phyloP scores from a whole-genome alignment of 2,329 filamentous ascomycete species.

The Exophiala sp. region DNA sequence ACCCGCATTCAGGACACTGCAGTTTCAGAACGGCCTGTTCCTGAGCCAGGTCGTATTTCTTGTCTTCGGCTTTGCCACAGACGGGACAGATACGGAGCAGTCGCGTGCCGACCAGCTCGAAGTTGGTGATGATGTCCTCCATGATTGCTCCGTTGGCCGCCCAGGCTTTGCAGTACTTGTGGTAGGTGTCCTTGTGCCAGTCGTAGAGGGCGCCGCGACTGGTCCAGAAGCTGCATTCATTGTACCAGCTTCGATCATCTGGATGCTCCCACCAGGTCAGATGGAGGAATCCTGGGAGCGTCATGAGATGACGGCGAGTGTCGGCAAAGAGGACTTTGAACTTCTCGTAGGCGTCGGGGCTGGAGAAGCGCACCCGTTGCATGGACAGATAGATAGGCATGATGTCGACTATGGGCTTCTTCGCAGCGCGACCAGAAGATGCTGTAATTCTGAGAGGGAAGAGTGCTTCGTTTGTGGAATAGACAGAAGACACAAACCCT shows the following conservation, averaged over 20 bases:
- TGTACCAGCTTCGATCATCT: constrained; percentile 20
- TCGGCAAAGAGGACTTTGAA: constrained; percentile 22
- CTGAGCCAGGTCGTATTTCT: constrained; percentile 19
- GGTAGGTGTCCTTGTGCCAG: constrained; percentile 20
- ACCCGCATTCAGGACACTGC: constrained; percentile 15
- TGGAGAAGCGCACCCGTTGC: constrained; percentile 22
- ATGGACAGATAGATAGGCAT: constrained; percentile 20
- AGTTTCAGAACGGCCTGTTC: constrained; percentile 18
- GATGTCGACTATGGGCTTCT: neutral
- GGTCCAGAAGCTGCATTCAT: constrained; percentile 22
- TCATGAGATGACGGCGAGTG: constrained; percentile 17
- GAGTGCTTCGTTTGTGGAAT: neutral
- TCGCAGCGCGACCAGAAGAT: neutral
- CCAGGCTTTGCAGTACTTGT: constrained; percentile 22
- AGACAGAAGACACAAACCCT: neutral
- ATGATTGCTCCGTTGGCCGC: constrained; percentile 20
- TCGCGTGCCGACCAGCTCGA: constrained; percentile 20
- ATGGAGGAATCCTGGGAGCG: constrained; percentile 16
- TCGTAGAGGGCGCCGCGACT: constrained; percentile 19
- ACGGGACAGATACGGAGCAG: constrained; percentile 17
- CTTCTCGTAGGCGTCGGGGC: constrained; percentile 18
- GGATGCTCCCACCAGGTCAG: constrained; percentile 23
- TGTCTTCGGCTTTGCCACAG: constrained; percentile 14
- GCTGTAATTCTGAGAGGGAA: neutral
- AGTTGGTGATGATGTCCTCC: constrained; percentile 21